A percentile compares a stretch with the other conserved stretches of the same genome.
phyloP scores from a whole-genome alignment of 208 protist genomes.

The Polymyxa betae region DNA sequence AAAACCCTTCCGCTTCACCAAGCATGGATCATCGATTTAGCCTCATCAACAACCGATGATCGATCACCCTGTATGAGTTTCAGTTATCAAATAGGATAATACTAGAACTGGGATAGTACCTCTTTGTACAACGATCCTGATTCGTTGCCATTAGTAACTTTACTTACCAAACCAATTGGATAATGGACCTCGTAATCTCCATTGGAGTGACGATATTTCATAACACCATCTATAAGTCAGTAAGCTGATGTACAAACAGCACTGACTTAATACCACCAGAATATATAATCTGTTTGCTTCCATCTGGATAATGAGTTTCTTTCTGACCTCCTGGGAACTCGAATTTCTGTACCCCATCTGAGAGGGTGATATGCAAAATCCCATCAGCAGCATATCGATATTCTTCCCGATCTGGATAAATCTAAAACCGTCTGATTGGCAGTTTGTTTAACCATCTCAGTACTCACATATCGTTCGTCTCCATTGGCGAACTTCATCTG shows the following conservation, averaged over 20 bases:
- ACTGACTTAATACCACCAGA: background rate
- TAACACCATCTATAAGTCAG: background rate
- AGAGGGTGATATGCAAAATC: background rate
- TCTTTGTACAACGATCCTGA: too few relatives aligned
- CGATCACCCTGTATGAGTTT: too few relatives aligned
- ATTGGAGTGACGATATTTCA: background rate
- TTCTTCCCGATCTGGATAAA: conserved; percentile 29
- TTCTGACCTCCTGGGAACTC: conserved; percentile 33
- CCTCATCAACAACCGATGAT: too few relatives aligned
- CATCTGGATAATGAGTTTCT: conserved; percentile 17
- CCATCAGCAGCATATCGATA: conserved; percentile 5
- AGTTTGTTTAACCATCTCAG: background rate
- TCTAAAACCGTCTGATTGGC: background rate
- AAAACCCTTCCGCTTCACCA: too few relatives aligned
- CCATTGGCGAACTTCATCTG: conserved; percentile 17
- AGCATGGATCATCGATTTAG: too few relatives aligned
- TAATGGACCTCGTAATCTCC: conserved; percentile 1
- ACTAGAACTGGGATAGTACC: too few relatives aligned
- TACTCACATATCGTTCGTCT: conserved; percentile 8
- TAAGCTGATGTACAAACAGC: background rate
- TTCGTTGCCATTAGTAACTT: background rate
- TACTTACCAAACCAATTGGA: background rate
- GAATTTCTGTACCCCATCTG: conserved; percentile 5
- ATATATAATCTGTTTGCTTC: conserved; percentile 28
- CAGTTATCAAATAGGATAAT: too few relatives aligned